Evolutionary conservation across 2,329 filamentous ascomycete genomes (phyloP).

Genomic region (Pyricularia grisea): DNA sequence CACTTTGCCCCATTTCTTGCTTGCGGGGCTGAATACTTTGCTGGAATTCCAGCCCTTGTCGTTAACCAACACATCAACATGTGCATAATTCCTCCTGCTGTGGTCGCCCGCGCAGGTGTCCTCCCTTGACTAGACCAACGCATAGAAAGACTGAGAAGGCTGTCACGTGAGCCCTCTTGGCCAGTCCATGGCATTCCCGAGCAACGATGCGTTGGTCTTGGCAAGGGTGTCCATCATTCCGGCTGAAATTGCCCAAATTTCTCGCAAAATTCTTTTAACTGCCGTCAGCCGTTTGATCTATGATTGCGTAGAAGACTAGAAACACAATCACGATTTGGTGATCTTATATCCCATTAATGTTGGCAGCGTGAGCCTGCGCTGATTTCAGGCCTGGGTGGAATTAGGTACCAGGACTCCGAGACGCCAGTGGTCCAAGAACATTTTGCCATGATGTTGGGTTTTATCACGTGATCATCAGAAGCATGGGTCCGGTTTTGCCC

Average conservation of each 20-base stretch:
- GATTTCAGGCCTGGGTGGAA: no score
- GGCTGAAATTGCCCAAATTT: not conserved
- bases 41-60: not conserved
- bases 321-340: no score
- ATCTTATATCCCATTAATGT: not conserved
- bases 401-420: no score
- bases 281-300: not conserved
- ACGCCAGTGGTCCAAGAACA: no score
- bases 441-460: no score
- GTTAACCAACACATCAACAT: not conserved
- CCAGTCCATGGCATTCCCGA: not conserved
- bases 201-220: not conserved
- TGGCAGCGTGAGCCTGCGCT: not conserved
- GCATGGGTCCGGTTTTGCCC: no score
- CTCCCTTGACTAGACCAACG: not conserved
- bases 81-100: not conserved
- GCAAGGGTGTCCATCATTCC: not conserved
- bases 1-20: not conserved
- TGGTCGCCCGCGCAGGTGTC: no score
- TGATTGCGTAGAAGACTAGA: not conserved
- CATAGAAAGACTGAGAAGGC: not conserved
- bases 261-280: not conserved
- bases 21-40: not conserved
- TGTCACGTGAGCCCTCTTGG: not conserved
- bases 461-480: no score